Evolutionary conservation across 495 filamentous ascomycete genomes (phyloP).

Genomic region (Glutinoglossum americanum): DNA sequence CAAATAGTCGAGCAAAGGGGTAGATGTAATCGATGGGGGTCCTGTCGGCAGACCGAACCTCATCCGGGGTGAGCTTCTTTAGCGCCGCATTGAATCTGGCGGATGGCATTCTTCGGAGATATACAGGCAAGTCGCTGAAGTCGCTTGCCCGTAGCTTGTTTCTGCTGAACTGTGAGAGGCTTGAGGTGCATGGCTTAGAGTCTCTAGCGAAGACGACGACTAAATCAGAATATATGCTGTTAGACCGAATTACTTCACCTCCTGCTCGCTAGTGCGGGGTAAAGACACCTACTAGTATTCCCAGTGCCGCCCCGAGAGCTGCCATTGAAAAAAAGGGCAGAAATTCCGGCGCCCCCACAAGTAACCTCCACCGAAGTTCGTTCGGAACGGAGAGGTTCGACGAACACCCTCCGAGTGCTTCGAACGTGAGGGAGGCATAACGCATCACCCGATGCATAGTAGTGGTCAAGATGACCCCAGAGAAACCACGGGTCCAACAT

Average conservation of each 20-base stretch:
- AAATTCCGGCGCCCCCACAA: neutral
- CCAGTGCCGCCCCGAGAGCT: neutral
- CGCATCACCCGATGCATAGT: neutral
- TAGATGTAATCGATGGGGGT: neutral
- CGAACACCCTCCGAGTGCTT: no score
- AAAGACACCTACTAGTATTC: neutral
- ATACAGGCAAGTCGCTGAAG: neutral
- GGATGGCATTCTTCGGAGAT: neutral
- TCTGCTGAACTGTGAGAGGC: neutral
- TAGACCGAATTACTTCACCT: neutral
- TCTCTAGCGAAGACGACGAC: neutral
- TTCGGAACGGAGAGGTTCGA: neutral
- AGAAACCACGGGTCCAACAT: neutral
- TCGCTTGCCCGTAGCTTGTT: neutral
- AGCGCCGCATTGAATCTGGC: neutral
- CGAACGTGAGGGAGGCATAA: neutral
- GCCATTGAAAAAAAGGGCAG: neutral
- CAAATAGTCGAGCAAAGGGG: neutral
- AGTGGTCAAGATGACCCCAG: neutral
- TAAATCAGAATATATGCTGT: neutral
- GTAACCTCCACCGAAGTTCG: neutral
- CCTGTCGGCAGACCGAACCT: neutral
- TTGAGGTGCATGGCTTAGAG: neutral
- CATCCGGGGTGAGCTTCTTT: neutral
- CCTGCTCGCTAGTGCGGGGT: neutral